Evolutionary conservation across 2,329 filamentous ascomycete species (phyloP).

Genomic region (Fusarium armeniacum): DNA sequence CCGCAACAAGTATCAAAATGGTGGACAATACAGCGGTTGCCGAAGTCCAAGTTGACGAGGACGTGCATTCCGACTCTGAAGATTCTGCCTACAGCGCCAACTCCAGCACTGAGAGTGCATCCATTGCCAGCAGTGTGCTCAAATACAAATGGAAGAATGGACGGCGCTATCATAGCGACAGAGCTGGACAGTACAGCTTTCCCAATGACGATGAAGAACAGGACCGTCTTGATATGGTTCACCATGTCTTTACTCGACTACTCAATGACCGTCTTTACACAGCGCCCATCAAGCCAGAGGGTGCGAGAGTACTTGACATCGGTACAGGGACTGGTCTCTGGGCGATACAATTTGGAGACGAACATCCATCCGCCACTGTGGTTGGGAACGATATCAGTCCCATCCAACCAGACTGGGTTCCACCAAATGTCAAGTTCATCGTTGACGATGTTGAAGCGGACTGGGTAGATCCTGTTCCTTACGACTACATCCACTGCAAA

Average conservation of each 20-base stretch:
- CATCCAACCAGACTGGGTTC: constrained; percentile 64
- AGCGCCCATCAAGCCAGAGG: constrained; percentile 55
- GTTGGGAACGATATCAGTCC: constrained; percentile 59
- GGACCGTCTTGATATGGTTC: constrained; percentile 57
- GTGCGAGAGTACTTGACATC: constrained; percentile 59
- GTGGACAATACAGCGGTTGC: not conserved
- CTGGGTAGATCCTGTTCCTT: constrained; percentile 58
- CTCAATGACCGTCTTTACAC: constrained; percentile 55
- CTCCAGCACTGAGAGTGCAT: not conserved
- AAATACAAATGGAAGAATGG: constrained; percentile 54
- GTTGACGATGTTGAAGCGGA: constrained; percentile 71
- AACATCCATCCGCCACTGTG: constrained; percentile 54
- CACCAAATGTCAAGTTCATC: constrained; percentile 70
- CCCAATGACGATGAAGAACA: constrained; percentile 58
- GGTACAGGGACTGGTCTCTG: constrained; percentile 64
- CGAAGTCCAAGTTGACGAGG: constrained; percentile 34
- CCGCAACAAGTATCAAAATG: not conserved
- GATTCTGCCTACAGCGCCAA: not conserved
- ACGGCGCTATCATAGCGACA: constrained; percentile 58
- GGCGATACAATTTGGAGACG: constrained; percentile 62
- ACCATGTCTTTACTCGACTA: constrained; percentile 54
- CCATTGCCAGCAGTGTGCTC: constrained; percentile 26
- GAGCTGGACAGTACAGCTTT: constrained; percentile 55
- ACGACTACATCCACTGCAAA: constrained; percentile 56
- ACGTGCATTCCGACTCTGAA: not conserved